A percentile compares a stretch with the other conserved stretches of the same genome.
Evolutionary conservation across 2,329 filamentous ascomycete genomes (phyloP).

Genomic region (Cladosporium sp.): DNA sequence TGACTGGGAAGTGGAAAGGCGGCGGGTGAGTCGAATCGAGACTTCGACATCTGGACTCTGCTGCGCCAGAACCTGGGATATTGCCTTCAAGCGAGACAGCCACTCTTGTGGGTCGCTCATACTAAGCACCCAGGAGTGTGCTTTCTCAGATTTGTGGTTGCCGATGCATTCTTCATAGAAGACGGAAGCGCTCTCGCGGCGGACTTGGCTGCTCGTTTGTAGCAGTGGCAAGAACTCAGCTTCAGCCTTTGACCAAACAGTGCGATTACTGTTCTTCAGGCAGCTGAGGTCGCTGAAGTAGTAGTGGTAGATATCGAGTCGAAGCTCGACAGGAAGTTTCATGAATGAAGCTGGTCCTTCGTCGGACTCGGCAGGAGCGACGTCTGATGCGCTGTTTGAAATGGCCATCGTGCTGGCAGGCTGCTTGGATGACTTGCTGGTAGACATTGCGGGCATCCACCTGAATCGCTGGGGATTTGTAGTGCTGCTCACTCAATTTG

Average conservation of each 20-base stretch:
- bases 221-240: not conserved
- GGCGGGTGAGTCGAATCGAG: not conserved
- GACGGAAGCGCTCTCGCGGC: not conserved
- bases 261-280: not conserved
- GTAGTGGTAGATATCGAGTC: not conserved
- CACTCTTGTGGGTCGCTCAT: not conserved
- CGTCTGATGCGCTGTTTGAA: not conserved
- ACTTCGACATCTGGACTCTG: not conserved
- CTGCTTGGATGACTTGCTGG: not conserved
- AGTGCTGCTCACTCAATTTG: not conserved
- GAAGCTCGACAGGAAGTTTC: not conserved
- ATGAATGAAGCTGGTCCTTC: not conserved
- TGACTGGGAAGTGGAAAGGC: not conserved
- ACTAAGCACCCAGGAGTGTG: not conserved
- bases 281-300: not conserved
- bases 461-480: not conserved
- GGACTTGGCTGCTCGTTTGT: not conserved
- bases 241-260: not conserved
- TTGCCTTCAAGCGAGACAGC: not conserved
- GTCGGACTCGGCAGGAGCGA: too few relatives aligned
- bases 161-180: slow-evolving; percentile 11
- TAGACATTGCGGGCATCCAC: not conserved
- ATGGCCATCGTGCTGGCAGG: not conserved
- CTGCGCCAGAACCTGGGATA: too few relatives aligned
- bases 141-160: not conserved